Evolutionary conservation across 192 early-diverging fungal species (phyloP), one percentile per base, ranked within the genome.

Genomic region (Backusella liffmaniae): DNA sequence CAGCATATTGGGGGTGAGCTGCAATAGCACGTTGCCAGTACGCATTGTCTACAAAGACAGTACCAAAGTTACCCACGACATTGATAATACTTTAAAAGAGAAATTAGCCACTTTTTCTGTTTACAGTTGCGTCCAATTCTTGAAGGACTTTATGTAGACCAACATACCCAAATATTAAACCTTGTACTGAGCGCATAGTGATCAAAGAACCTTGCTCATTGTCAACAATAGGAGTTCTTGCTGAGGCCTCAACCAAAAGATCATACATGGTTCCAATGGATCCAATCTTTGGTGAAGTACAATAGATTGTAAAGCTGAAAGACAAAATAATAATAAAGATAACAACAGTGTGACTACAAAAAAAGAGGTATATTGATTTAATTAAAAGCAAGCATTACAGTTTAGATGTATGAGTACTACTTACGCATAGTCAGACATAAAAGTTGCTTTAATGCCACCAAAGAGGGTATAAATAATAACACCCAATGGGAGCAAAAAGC

Each of bases 11-110:
- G 21, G 91, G 91, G n/a, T 81, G 78, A 15, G 91, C 83, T 65
- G 92, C 92, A 72, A 93, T 90, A 35, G 91, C 91, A 39, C 91
- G 87, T 80, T 93, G 92, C 87, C 87, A 93, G 78, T 94, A 93
- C 15, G 88, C 90, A 73, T 94, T 89, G 66, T 92, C 91, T 15
- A 90, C 87, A 74, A 92, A 90, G 15, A 92, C 91, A 4, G 91
- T 92, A 68, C 92, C 92, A 80, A 94, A 94, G 76, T 92, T 92
- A 56, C 92, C 92, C 46, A 92, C 91, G 46, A 92, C 79, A 66
- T 92, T 92, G 76, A 92, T 92, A 29, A 92, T 87, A 30, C 92
- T 76, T 29, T 16, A 70, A 2, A 37, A 12, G 18, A 70, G 41
- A 15, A 32, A 37, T 56, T 32, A 71, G 26, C 0, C 16, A 7